Percentiles rank a stretch among this genome's conserved stretches.
Conservation (phyloP, 2,329 filamentous ascomycete genomes). For the Pseudogymnoascus sp. region DNA sequence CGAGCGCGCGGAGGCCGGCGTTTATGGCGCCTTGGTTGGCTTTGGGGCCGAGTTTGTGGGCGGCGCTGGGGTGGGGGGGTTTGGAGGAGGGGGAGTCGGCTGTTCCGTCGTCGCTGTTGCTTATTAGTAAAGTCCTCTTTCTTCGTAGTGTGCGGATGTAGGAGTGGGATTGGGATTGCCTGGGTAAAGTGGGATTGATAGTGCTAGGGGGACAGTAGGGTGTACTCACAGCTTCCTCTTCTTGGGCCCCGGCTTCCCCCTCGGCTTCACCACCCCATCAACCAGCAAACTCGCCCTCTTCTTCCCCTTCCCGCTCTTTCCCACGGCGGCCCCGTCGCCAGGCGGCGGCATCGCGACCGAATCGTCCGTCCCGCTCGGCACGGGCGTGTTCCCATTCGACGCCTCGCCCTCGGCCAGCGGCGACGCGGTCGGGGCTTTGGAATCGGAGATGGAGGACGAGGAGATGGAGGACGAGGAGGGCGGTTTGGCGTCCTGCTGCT, state of each 20-base stretch:
- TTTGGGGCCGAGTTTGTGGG: conserved; percentile 87
- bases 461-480: not conserved
- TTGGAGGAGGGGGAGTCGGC: conserved; percentile 48
- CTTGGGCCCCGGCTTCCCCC: conserved; percentile 90
- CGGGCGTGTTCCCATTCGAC: conserved; percentile 54
- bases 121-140: conserved; percentile 26
- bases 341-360: conserved; percentile 54
- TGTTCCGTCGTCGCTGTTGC: conserved; percentile 52
- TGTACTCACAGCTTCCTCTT: conserved; percentile 87
- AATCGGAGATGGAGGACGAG: not conserved
- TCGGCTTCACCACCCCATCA: conserved; percentile 60
- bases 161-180: not conserved
- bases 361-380: conserved; percentile 47
- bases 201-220: not conserved
- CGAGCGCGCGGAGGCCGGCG: conserved; percentile 85
- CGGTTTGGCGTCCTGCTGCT: not conserved
- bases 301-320: conserved; percentile 59
- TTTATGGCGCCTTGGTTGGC: conserved; percentile 98
- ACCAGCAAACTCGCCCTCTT: conserved; percentile 50
- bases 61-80: conserved; percentile 28
- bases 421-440: not conserved
- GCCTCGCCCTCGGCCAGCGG: not conserved
- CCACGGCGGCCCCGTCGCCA: conserved; percentile 30
- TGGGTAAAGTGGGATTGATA: not conserved
- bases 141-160: not conserved